Conservation (phyloP, 2,329 filamentous ascomycete species). For the Aspergillus sp. region DNA sequence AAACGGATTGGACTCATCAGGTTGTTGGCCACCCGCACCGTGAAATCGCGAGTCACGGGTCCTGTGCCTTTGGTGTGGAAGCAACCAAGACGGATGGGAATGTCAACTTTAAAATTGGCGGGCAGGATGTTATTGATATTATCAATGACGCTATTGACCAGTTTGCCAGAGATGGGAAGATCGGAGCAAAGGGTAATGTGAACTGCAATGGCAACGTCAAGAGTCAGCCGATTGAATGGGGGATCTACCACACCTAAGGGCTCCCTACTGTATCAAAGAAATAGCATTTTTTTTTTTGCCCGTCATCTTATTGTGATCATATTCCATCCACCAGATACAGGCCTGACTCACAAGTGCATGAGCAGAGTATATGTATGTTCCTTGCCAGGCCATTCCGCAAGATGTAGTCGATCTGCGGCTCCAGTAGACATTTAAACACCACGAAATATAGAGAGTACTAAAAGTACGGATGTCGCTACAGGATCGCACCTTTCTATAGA, state of each 20-base stretch:
- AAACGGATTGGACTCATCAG: constrained; percentile 4
- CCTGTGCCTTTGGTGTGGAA: constrained; percentile 12
- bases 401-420: no score
- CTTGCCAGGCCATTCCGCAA: no score
- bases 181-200: constrained; percentile 19
- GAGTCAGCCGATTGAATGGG: constrained; percentile 14
- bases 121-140: constrained; percentile 17
- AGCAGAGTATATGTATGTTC: no score
- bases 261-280: no score
- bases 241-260: constrained; percentile 13
- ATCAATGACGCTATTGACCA: constrained; percentile 7
- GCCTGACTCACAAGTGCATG: no score
- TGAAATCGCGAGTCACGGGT: constrained; percentile 2
- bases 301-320: no score
- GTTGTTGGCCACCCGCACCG: constrained; percentile 11
- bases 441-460: no score
- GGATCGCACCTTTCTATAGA: no score
- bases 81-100: constrained; percentile 9
- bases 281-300: no score
- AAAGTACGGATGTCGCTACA: no score
- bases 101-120: constrained; percentile 10
- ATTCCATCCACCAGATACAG: no score
- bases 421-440: no score
- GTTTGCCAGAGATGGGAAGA: constrained; percentile 7
- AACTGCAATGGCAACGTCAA: constrained; percentile 18